A percentile compares a stretch with the other conserved stretches of the same genome.
These are phyloP conservation scores for Bryoglossum gracile DNA, from an alignment of 495 filamentous ascomycete genomes.

Conservation along the genomic window DNA sequence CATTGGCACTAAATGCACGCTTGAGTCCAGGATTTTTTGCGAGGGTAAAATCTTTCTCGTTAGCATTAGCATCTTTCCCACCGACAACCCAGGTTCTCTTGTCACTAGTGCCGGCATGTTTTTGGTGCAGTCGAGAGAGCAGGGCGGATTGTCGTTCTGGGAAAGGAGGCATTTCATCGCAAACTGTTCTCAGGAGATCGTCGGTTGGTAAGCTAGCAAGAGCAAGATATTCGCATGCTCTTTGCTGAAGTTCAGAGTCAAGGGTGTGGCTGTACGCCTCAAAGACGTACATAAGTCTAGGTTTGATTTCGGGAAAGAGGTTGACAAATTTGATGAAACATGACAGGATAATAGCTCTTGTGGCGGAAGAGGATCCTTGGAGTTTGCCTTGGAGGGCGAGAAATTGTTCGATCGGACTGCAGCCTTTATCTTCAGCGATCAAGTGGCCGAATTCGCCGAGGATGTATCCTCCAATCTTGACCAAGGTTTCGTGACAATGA, in stretches of 20 bases:
- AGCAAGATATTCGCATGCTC: conserved; percentile 91
- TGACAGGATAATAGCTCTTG: conserved; percentile 87
- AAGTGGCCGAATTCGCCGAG: conserved; percentile 96
- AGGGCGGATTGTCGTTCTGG: conserved; percentile 90
- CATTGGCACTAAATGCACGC: conserved; percentile 64
- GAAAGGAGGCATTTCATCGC: conserved; percentile 99
- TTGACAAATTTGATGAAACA: conserved; percentile 98
- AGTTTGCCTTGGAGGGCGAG: conserved; percentile 88
- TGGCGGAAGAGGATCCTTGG: conserved; percentile 77
- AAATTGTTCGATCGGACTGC: conserved; percentile 97
- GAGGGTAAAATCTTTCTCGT: conserved; percentile 71
- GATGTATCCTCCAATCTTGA: conserved; percentile 95
- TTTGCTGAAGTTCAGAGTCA: conserved; percentile 91
- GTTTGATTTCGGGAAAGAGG: conserved; percentile 97
- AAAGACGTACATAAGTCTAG: conserved; percentile 86
- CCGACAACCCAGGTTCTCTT: conserved; percentile 95
- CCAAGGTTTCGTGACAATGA: conserved; percentile 89
- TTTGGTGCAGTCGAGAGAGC: conserved; percentile 86
- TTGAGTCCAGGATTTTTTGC: conserved; percentile 77
- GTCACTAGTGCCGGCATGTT: conserved; percentile 82
- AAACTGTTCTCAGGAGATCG: conserved; percentile 89
- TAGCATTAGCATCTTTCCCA: conserved; percentile 84
- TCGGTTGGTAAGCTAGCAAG: conserved; percentile 82
- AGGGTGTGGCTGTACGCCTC: conserved; percentile 87
- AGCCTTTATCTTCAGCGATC: conserved; percentile 88